Conservation (phyloP, 208 protist genomes). For the Trypanosomatidae sp. region DNA sequence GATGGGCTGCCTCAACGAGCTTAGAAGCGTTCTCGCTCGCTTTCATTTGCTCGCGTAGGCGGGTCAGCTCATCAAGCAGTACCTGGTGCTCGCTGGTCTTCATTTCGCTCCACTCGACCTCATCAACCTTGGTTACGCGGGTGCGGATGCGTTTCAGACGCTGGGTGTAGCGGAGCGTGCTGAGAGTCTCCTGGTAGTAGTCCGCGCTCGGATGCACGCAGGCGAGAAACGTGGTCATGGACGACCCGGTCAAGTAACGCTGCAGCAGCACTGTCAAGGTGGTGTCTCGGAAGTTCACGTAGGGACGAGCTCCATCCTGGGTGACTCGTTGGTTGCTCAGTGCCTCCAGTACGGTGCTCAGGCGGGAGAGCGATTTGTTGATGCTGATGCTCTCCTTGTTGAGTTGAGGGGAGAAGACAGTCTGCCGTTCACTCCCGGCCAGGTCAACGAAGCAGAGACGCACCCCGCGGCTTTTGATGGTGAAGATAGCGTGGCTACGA, state of each 20-base stretch:
- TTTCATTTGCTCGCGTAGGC: slow-evolving; percentile 49
- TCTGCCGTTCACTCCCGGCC: slow-evolving; percentile 88
- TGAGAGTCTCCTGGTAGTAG: slow-evolving; percentile 78
- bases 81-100: slow-evolving; percentile 37
- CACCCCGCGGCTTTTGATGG: slow-evolving; percentile 75
- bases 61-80: slow-evolving; percentile 60
- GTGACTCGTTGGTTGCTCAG: slow-evolving; percentile 53
- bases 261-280: slow-evolving; percentile 88
- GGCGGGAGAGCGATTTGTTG: slow-evolving; percentile 87
- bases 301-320: slow-evolving; percentile 45
- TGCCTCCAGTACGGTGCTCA: slow-evolving; percentile 88
- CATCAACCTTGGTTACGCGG: slow-evolving; percentile 26
- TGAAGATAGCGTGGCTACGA: slow-evolving; percentile 93
- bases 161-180: slow-evolving; percentile 88
- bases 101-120: slow-evolving; percentile 42
- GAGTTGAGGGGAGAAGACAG: slow-evolving; percentile 75
- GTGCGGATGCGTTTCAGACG: slow-evolving; percentile 78
- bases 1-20: slow-evolving; percentile 31
- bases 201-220: slow-evolving; percentile 73
- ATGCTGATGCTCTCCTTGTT: slow-evolving; percentile 91
- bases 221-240: slow-evolving; percentile 86
- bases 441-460: slow-evolving; percentile 88
- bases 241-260: slow-evolving; percentile 81
- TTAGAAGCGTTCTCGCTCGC: slow-evolving; percentile 26
- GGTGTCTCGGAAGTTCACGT: slow-evolving; percentile 89